Percentiles rank a stretch among this genome's conserved stretches.
Conservation (phyloP, 176 grass and related monocot species). For the Juncus inflexus region DNA sequence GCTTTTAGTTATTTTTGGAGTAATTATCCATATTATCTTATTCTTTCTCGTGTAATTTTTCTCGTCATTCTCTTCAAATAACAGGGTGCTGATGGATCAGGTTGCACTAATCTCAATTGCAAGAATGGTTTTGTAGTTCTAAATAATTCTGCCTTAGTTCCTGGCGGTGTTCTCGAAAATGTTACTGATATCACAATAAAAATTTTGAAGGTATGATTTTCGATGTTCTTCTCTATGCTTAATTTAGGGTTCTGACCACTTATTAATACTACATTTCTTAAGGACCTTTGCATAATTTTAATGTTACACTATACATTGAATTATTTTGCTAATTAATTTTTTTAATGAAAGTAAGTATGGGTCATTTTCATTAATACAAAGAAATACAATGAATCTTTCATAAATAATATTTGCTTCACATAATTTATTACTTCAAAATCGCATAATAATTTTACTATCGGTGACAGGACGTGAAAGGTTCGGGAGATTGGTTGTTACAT, state of each 20-base stretch:
- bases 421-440: too few relatives aligned
- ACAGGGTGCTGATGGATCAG: neutral
- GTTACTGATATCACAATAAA: constrained; percentile 14
- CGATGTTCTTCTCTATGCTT: too few relatives aligned
- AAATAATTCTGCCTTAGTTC: neutral
- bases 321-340: too few relatives aligned
- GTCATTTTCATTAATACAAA: too few relatives aligned
- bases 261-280: too few relatives aligned
- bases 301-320: too few relatives aligned
- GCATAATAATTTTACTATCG: neutral
- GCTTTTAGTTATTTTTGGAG: neutral
- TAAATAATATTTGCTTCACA: too few relatives aligned
- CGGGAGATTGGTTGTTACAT: constrained; percentile 9
- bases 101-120: constrained; percentile 9
- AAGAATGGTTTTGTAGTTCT: neutral
- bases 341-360: too few relatives aligned
- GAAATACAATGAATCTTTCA: too few relatives aligned
- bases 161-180: neutral
- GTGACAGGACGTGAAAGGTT: neutral
- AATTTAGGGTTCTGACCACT: too few relatives aligned
- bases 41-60: neutral
- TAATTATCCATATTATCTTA: neutral
- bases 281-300: too few relatives aligned
- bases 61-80: neutral
- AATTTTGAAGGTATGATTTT: constrained; percentile 12